Conservation (phyloP, 768 basidiomycete genomes). For the Lactifluus subvellereus region DNA sequence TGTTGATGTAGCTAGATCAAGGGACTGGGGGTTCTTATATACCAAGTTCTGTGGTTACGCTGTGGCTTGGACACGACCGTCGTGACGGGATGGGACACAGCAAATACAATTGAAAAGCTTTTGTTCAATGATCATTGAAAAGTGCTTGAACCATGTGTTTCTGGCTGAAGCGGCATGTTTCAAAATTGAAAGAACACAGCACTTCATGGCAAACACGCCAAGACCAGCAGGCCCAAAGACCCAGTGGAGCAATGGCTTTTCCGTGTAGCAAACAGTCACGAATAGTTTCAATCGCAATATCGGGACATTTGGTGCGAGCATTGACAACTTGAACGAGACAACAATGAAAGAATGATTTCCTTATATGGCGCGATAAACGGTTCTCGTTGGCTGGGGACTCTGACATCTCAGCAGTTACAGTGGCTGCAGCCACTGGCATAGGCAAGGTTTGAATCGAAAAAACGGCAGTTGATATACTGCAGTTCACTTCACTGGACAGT, state of each 20-base stretch:
- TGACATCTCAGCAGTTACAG: no score
- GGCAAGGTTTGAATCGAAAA: no score
- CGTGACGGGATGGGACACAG: neutral
- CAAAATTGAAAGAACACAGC: neutral
- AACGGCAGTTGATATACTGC: no score
- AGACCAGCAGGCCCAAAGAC: neutral
- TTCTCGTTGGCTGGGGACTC: no score
- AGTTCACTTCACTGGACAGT: no score
- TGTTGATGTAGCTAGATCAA: neutral
- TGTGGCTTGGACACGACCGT: neutral
- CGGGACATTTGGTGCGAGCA: neutral
- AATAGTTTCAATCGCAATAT: neutral
- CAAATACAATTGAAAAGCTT: neutral
- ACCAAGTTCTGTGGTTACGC: neutral
- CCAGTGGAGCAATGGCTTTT: no score
- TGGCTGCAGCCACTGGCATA: no score
- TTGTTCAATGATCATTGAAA: neutral
- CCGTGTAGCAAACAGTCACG: neutral
- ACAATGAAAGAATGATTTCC: neutral
- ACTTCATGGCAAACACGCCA: neutral
- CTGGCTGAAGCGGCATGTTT: neutral
- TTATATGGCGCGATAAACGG: neutral
- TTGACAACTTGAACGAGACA: neutral
- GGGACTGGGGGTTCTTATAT: conserved; percentile 7
- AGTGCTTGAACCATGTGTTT: conserved; percentile 2